Evolutionary conservation across 768 basidiomycete species (phyloP), one percentile per base, ranked within the genome.

Genomic region (Tulasnella sp.): DNA sequence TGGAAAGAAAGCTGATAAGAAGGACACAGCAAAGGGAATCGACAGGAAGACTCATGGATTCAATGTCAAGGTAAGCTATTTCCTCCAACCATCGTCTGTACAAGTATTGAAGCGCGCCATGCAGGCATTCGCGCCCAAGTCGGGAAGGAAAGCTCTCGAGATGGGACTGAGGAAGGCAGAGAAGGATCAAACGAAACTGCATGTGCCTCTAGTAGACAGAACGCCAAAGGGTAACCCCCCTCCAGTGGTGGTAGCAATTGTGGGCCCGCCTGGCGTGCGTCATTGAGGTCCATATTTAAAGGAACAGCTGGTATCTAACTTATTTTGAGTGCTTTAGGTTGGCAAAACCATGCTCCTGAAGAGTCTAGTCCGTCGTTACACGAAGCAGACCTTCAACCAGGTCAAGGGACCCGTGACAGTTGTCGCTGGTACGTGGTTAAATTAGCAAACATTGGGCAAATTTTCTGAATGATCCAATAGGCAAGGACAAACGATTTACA

Each of bases 321-420:
- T 19, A 39, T 12, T 14, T 29, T 5, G 19, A 19, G 9, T 3
- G 22, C 38, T 22, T 12, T 79, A 84, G 84, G 84, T 98, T 37
- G 97, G 97, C 75, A 99, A 99, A 83, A 93, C 94, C 0, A 99
- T 96, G 1, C 86, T 99, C 14, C 87, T 99, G 79, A 94, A 96
- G 82, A 93, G 91, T 79, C 89, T 99, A 25, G 91, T 99, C 42
- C 87, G 94, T 78, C 86, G 97, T 64, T 96, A 94, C 83, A 94
- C 97, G 12, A 99, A 98, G 81, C 96, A 97, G 83, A 94, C 93
- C 0, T 84, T 99, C 34, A 90, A 89, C 79, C 93, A 98, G 36
- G 90, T 91, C 76, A 91, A 92, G 80, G 97, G 97, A 0, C 97
- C 97, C 5, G 90, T 99, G 71, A 99, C 97, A 0, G 92, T 99